Percentiles rank a stretch among this genome's conserved stretches.
Evolutionary conservation across 2,329 filamentous ascomycete genomes (phyloP).

Genomic region (Phaeosphaeria sp.): DNA sequence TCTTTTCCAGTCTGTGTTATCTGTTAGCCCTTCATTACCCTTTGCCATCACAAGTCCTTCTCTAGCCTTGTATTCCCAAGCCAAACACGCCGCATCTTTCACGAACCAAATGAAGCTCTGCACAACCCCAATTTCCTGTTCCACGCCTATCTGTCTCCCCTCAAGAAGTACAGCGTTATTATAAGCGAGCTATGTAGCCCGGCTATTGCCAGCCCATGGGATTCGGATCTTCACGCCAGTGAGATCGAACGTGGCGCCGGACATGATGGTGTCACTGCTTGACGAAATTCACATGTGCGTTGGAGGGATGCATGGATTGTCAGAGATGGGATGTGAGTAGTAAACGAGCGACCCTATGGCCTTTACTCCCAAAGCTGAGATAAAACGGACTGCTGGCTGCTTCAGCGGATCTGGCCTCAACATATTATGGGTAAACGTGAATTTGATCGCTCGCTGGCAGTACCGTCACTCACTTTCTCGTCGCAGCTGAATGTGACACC

Average conservation of each 20-base stretch:
- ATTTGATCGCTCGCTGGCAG: not conserved
- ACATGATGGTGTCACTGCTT: not conserved
- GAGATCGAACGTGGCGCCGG: not conserved
- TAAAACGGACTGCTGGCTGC: not conserved
- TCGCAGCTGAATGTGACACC: too few species aligned
- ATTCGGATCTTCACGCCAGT: conserved; percentile 7
- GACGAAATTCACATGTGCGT: not conserved
- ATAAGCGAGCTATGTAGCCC: conserved; percentile 10
- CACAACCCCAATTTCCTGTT: conserved; percentile 1
- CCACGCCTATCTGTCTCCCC: conserved; percentile 3
- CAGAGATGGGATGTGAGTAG: not conserved
- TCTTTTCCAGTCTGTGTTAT: too few species aligned
- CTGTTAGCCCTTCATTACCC: too few species aligned
- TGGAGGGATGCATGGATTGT: not conserved
- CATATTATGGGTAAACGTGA: not conserved
- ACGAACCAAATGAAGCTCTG: conserved; percentile 17
- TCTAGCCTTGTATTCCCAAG: conserved; percentile 12
- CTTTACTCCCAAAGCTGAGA: not conserved
- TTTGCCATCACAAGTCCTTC: conserved; percentile 3
- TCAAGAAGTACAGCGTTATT: conserved; percentile 10
- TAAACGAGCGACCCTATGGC: not conserved
- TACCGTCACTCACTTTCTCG: not conserved
- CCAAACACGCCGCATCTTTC: conserved; percentile 14
- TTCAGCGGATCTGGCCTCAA: not conserved
- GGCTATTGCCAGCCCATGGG: conserved; percentile 8